phyloP scores from a whole-genome alignment of 805 yeast genomes.

The Vanderwaltozyma polyspora region DNA sequence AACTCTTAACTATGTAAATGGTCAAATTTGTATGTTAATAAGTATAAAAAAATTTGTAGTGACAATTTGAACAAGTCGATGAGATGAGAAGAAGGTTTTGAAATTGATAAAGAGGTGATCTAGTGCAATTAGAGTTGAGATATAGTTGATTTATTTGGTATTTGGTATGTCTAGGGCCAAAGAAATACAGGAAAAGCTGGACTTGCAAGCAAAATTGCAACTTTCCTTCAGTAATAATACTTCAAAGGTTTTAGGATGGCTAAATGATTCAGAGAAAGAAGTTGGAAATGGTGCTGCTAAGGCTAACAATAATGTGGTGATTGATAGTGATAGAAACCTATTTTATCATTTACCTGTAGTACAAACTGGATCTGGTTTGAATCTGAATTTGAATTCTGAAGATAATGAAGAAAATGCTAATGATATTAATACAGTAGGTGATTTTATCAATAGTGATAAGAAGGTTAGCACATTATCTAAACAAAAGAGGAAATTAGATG shows the following conservation, averaged over 20 bases:
- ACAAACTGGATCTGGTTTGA: conserved; percentile 24
- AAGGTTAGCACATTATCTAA: conserved; percentile 24
- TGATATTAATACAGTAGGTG: conserved; percentile 28
- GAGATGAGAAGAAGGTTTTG: too few species aligned
- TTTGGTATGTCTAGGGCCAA: conserved; percentile 15
- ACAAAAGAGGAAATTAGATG: conserved; percentile 16
- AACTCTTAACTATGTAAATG: too few species aligned
- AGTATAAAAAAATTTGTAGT: too few species aligned
- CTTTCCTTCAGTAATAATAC: conserved; percentile 14
- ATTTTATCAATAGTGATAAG: conserved; percentile 26
- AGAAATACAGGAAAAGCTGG: conserved; percentile 26
- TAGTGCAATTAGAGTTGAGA: too few species aligned
- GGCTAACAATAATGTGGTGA: conserved; percentile 5
- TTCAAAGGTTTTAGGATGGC: conserved; percentile 22
- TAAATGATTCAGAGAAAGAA: conserved; percentile 6
- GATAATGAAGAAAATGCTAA: conserved; percentile 1
- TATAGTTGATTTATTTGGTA: too few species aligned
- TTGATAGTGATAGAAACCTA: conserved; percentile 13
- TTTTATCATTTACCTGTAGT: conserved; percentile 26
- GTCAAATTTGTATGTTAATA: too few species aligned
- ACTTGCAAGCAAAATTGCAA: conserved; percentile 25
- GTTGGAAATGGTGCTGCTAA: not conserved
- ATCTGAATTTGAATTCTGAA: conserved; percentile 5
- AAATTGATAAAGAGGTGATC: too few species aligned
- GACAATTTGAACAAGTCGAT: too few species aligned